Evolutionary conservation across 2,329 filamentous ascomycete genomes (phyloP).

Genomic region (Xylariaceae sp.): DNA sequence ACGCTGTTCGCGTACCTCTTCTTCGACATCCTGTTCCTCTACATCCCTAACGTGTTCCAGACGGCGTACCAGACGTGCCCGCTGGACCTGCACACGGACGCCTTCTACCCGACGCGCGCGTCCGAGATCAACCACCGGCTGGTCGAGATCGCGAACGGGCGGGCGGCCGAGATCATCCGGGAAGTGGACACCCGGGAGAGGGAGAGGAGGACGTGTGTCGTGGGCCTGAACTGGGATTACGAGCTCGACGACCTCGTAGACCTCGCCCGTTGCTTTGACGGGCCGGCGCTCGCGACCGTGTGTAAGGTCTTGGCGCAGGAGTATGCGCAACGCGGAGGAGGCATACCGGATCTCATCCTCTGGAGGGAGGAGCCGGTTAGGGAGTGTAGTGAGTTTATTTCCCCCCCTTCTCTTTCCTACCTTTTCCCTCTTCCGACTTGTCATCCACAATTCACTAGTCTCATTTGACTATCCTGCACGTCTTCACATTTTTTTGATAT

Average conservation of each 20-base stretch:
- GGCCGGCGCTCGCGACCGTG: conserved; percentile 73
- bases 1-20: conserved; percentile 89
- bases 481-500: no score
- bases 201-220: conserved; percentile 72
- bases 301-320: conserved; percentile 96
- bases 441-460: no score
- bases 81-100: conserved; percentile 85
- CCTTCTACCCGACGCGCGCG: conserved; percentile 79
- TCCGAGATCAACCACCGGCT: conserved; percentile 86
- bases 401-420: neutral
- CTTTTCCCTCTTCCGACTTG: no score
- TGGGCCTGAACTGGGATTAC: conserved; percentile 89
- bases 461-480: no score
- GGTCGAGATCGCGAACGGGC: conserved; percentile 81
- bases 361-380: conserved; percentile 54
- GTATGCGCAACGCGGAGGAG: conserved; percentile 78
- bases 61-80: conserved; percentile 93
- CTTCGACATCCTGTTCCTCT: conserved; percentile 86
- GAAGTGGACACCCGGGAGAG: conserved; percentile 63
- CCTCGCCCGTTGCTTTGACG: conserved; percentile 71
- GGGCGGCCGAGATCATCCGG: conserved; percentile 60
- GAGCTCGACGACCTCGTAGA: conserved; percentile 72
- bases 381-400: conserved; percentile 44
- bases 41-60: conserved; percentile 95
- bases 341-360: conserved; percentile 87